Base-by-base conservation (phyloP, 768 basidiomycete species). In the Sporobolomyces phaffii region DNA sequence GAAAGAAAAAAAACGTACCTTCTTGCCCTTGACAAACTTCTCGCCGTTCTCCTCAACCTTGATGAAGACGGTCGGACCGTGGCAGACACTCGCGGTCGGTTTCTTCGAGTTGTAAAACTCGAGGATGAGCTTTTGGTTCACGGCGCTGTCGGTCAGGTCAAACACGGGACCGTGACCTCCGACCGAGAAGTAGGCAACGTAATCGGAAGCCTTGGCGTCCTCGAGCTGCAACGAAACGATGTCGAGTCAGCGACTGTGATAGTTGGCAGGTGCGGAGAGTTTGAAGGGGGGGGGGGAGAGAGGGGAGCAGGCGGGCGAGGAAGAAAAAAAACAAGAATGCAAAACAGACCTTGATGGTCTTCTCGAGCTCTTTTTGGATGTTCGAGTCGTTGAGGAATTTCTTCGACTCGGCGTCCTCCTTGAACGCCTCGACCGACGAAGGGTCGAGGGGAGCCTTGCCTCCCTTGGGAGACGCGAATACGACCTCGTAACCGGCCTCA, bases 111-210 rank as follows among this genome's bases (percentile, higher is more conserved):
- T 81, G 79, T 83, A 89, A 78, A 61, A 51, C 18, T 43, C 28
- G 48, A 53, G 44, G n/a, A 61, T 59, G 24, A 64, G 56, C 17
- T 38, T 17, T 17, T 45, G 38, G 40, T 34, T 51, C 40, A 47
- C 34, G 31, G 41, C 15, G 65, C 62, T 65, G 40, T 41, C 18
- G 28, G 49, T 58, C 24, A 60, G 34, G 57, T 57, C 31, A 20
- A 90, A 80, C 41, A 86, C 83, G 17, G 89, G 87, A 0, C 87
- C 87, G 73, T 89, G 87, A 36, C 89, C 88, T 45, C 89, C 89
- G 61, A 87, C 82, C 74, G 88, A 88, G 78, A 87, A 89, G 61
- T 91, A 79, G 18, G 85, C 89, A 58, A 82, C 84, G 74, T 88
- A 90, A 72, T 87, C 84, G 34, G 80, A 76, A 7, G 77, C 78